Evolutionary conservation across 1,284 basidiomycete species (phyloP).

Genomic region (Leccinum subfulvum): DNA sequence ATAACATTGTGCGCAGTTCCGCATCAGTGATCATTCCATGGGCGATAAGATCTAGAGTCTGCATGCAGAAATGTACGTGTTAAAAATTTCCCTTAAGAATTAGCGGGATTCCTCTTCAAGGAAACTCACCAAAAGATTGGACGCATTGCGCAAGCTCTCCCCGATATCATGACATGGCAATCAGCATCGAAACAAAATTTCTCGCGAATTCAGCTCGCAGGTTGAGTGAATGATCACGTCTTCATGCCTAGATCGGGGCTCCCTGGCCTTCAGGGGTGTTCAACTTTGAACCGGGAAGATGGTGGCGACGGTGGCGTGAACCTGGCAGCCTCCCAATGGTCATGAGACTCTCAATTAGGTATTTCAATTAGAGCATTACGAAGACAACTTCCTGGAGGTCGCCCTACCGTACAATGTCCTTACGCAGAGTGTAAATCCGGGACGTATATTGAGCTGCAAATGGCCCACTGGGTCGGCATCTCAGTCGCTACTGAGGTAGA

Average conservation of each 20-base stretch:
- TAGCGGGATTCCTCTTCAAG: not conserved
- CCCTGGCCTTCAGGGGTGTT: not conserved
- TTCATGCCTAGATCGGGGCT: not conserved
- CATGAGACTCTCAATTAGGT: not conserved
- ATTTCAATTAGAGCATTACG: not conserved
- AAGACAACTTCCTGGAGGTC: not conserved
- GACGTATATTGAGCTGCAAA: too few relatives aligned
- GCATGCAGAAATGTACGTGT: not conserved
- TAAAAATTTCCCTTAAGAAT: not conserved
- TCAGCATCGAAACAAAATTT: not conserved
- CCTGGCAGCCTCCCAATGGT: not conserved
- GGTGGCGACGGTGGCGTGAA: not conserved
- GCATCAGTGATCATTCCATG: not conserved
- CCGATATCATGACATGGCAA: not conserved
- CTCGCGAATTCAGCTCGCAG: not conserved
- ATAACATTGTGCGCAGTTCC: not conserved
- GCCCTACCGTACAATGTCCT: too few relatives aligned
- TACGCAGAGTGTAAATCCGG: not conserved
- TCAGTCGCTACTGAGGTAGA: too few relatives aligned
- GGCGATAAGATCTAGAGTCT: not conserved
- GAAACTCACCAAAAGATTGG: not conserved
- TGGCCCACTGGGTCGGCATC: too few relatives aligned
- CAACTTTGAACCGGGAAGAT: not conserved
- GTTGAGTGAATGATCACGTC: not conserved
- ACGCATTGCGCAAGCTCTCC: not conserved